These are phyloP conservation scores for Cercospora canescens DNA, from an alignment of 2,329 filamentous ascomycete species.

Conservation along the genomic window DNA sequence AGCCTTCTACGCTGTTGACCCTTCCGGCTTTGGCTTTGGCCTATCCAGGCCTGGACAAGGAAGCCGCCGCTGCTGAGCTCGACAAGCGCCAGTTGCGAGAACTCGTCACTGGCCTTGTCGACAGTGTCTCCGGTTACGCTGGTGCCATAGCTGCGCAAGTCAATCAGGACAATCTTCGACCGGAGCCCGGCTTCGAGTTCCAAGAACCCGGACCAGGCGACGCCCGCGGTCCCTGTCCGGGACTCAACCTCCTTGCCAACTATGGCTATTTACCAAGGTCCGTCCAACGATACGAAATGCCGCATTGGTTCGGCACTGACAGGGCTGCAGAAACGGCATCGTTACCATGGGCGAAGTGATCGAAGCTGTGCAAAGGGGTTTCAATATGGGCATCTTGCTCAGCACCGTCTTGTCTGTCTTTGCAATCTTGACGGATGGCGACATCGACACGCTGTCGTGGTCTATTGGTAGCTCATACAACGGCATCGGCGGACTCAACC, in stretches of 20 bases:
- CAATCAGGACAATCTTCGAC: slow-evolving; percentile 30
- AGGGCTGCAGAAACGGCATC: not conserved
- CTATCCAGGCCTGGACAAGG: slow-evolving; percentile 5
- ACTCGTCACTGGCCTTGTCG: slow-evolving; percentile 11
- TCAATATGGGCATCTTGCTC: slow-evolving; percentile 43
- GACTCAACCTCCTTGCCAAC: slow-evolving; percentile 44
- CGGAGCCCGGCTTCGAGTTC: slow-evolving; percentile 31
- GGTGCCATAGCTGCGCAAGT: slow-evolving; percentile 28
- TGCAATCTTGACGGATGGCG: slow-evolving; percentile 33
- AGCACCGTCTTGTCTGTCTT: slow-evolving; percentile 39
- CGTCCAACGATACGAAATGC: slow-evolving; percentile 32
- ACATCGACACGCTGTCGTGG: slow-evolving; percentile 30
- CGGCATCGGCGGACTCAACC: slow-evolving; percentile 31
- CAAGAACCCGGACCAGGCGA: slow-evolving; percentile 29
- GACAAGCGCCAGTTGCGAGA: slow-evolving; percentile 15
- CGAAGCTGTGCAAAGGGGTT: slow-evolving; percentile 33
- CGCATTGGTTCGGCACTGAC: not conserved
- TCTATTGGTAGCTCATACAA: slow-evolving; percentile 29
- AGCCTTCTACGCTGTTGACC: slow-evolving; percentile 2
- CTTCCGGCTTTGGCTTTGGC: slow-evolving; percentile 17
- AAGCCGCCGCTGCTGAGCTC: not conserved
- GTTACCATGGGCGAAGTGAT: slow-evolving; percentile 38
- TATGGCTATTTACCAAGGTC: slow-evolving; percentile 42
- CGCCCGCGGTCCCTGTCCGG: slow-evolving; percentile 40
- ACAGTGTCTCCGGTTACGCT: slow-evolving; percentile 19